A percentile compares a stretch with the other conserved stretches of the same genome.
Evolutionary conservation across 768 basidiomycete species (phyloP).

Genomic region (Clavulina sp.): DNA sequence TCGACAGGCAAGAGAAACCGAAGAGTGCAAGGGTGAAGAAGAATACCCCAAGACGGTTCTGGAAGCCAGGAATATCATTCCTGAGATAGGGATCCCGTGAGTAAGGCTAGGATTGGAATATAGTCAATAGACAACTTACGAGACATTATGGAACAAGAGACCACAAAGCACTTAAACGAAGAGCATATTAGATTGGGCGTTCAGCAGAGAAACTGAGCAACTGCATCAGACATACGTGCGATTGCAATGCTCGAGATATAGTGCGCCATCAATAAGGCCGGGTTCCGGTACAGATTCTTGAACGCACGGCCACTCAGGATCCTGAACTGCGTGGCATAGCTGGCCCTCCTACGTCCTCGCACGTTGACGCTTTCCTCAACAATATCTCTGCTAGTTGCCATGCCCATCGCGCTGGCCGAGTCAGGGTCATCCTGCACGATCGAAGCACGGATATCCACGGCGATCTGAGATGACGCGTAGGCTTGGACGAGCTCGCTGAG

Average conservation of each 20-base stretch:
- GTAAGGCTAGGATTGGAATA: background rate
- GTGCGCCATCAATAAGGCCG: slow-evolving; percentile 78
- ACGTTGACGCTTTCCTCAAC: slow-evolving; percentile 45
- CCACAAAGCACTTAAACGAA: slow-evolving; percentile 77
- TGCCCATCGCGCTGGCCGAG: slow-evolving; percentile 39
- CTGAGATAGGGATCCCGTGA: slow-evolving; percentile 18
- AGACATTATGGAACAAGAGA: slow-evolving; percentile 79
- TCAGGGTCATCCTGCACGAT: slow-evolving; percentile 23
- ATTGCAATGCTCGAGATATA: slow-evolving; percentile 70
- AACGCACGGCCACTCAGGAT: slow-evolving; percentile 92
- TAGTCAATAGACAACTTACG: slow-evolving; percentile 27
- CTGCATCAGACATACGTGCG: slow-evolving; percentile 40
- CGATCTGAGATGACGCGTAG: slow-evolving; percentile 50
- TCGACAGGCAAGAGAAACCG: slow-evolving; percentile 91
- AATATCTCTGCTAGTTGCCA: slow-evolving; percentile 33
- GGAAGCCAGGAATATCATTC: slow-evolving; percentile 93
- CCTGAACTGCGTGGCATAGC: slow-evolving; percentile 77
- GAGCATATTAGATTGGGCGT: slow-evolving; percentile 6
- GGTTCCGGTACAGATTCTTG: slow-evolving; percentile 95
- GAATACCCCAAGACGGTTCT: slow-evolving; percentile 86
- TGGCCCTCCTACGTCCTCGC: slow-evolving; percentile 62
- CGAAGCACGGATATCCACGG: slow-evolving; percentile 42
- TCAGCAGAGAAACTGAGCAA: background rate
- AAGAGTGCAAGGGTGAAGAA: slow-evolving; percentile 96
- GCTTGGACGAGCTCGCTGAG: slow-evolving; percentile 57